Evolutionary conservation across 495 filamentous ascomycete genomes (phyloP).

Genomic region (Penicillium paradoxum): DNA sequence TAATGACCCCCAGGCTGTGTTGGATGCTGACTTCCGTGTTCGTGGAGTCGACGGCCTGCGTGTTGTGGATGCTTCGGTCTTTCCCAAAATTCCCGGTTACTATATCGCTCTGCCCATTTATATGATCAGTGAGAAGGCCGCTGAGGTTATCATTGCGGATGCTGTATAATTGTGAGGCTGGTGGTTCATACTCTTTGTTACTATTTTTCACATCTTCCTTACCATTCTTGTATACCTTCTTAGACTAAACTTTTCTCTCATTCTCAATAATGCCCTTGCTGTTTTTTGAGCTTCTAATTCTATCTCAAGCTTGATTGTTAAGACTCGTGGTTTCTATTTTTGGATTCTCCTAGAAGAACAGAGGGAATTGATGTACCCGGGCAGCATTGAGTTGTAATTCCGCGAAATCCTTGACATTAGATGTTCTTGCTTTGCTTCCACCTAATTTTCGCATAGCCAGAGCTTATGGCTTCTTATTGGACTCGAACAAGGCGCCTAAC

Average conservation of each 20-base stretch:
- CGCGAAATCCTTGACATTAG: not conserved
- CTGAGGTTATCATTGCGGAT: conserved; percentile 52
- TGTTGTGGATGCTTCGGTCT: conserved; percentile 59
- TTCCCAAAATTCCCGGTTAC: conserved; percentile 54
- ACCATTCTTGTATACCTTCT: not conserved
- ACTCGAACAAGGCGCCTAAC: too few species aligned
- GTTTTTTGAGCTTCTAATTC: not conserved
- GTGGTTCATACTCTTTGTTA: not conserved
- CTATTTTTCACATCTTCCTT: not conserved
- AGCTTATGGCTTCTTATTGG: too few species aligned
- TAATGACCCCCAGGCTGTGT: conserved; percentile 50
- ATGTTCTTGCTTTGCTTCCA: too few species aligned
- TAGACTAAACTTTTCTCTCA: not conserved
- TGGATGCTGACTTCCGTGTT: conserved; percentile 56
- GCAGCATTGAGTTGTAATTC: not conserved
- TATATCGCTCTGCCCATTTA: conserved; percentile 58
- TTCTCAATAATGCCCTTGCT: not conserved
- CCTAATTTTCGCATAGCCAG: too few species aligned
- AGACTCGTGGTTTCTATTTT: not conserved
- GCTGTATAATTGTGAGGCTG: conserved; percentile 4
- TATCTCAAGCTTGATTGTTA: not conserved
- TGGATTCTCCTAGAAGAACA: not conserved
- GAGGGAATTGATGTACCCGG: not conserved
- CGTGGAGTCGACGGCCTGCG: conserved; percentile 51
- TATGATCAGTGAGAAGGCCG: conserved; percentile 60